Evolutionary conservation across 164 flowering plant species (phyloP).

Genomic region (Liriodendron chinense): DNA sequence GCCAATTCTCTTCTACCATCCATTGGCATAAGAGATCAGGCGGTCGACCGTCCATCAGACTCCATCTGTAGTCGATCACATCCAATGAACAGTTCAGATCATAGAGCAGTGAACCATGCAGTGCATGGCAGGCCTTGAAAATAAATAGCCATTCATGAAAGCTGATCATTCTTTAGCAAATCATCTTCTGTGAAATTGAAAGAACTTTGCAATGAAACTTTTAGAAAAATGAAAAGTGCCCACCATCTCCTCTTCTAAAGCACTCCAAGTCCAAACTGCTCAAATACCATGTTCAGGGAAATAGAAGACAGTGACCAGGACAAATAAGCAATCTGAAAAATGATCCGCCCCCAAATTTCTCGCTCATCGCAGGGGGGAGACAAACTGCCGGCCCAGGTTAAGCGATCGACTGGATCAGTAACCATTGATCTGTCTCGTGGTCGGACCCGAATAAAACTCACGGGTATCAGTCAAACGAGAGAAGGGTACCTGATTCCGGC

Average conservation of each 20-base stretch:
- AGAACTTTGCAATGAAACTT: not conserved
- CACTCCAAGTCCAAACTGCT: not conserved
- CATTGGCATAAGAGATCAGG: no score
- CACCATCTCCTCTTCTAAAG: not conserved
- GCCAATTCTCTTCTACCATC: no score
- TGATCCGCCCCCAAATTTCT: not conserved
- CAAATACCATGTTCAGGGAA: not conserved
- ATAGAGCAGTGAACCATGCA: no score
- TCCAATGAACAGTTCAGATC: no score
- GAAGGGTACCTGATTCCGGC: slow-evolving; percentile 60
- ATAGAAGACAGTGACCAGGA: not conserved
- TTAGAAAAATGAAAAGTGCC: not conserved
- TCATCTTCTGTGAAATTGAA: not conserved
- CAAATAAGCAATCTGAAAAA: not conserved
- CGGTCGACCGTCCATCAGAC: no score
- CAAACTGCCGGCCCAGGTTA: not conserved
- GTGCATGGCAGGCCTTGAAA: no score
- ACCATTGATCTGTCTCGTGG: slow-evolving; percentile 32
- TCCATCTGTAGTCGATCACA: no score
- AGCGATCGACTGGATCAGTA: slow-evolving; percentile 10
- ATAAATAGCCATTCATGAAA: not conserved
- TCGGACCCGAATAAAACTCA: slow-evolving; percentile 25
- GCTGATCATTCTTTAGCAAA: not conserved
- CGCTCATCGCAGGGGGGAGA: not conserved
- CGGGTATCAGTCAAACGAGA: slow-evolving; percentile 42